phyloP scores from a whole-genome alignment of 2,329 filamentous ascomycete genomes.

The Paecilomyces formosus region DNA sequence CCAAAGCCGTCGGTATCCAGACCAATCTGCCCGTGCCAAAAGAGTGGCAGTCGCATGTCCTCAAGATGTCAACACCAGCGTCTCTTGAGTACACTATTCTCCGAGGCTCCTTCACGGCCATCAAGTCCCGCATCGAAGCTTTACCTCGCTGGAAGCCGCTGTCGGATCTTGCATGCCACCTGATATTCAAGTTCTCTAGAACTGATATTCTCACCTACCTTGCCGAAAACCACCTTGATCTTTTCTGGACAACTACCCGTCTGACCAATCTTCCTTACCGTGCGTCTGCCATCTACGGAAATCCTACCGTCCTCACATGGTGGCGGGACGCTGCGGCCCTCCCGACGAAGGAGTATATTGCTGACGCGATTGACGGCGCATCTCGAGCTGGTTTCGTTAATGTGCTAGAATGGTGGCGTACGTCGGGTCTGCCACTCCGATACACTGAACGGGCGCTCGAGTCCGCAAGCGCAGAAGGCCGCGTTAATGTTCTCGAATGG shows the following conservation, averaged over 20 bases:
- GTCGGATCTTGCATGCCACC: slow-evolving; percentile 72
- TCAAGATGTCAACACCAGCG: slow-evolving; percentile 59
- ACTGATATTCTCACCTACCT: slow-evolving; percentile 69
- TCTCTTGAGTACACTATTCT: slow-evolving; percentile 82
- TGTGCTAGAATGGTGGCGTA: slow-evolving; percentile 87
- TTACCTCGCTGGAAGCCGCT: slow-evolving; percentile 65
- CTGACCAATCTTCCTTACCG: slow-evolving; percentile 77
- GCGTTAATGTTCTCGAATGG: slow-evolving; percentile 84
- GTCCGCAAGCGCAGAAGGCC: slow-evolving; percentile 75
- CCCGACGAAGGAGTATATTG: slow-evolving; percentile 76
- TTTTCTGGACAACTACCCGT: slow-evolving; percentile 82
- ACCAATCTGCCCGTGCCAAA: slow-evolving; percentile 66
- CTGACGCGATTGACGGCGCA: slow-evolving; percentile 79
- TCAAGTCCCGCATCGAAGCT: slow-evolving; percentile 65
- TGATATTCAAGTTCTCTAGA: slow-evolving; percentile 87
- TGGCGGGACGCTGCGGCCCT: slow-evolving; percentile 82
- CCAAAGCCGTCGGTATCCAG: slow-evolving; percentile 71
- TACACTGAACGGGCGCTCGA: slow-evolving; percentile 85
- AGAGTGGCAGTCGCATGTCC: slow-evolving; percentile 61
- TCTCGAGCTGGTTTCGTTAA: slow-evolving; percentile 78
- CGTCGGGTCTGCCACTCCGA: slow-evolving; percentile 68
- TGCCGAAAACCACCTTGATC: slow-evolving; percentile 58
- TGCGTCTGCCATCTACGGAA: slow-evolving; percentile 78
- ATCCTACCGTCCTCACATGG: slow-evolving; percentile 79
- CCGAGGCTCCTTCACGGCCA: slow-evolving; percentile 59